Conservation (phyloP, 2,329 filamentous ascomycete species). For the Talaromyces rugulosus region DNA sequence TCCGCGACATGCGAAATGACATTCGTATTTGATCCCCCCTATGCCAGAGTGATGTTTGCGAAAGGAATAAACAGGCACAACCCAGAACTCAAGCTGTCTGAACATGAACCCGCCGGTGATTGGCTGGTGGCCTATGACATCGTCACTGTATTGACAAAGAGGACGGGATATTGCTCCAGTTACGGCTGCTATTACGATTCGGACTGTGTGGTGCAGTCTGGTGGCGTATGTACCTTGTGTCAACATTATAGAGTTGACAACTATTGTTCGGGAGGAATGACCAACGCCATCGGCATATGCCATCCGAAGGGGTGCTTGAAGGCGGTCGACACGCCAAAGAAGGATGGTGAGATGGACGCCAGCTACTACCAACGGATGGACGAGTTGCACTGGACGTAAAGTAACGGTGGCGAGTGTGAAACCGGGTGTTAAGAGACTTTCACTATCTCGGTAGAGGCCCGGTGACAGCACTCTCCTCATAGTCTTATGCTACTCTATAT, state of each 20-base stretch:
- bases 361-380: background rate
- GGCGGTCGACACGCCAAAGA: conserved; percentile 1
- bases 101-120: conserved; percentile 2
- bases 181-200: background rate
- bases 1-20: conserved; percentile 10
- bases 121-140: conserved; percentile 1
- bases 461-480: background rate
- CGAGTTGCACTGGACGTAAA: background rate
- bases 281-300: conserved; percentile 3
- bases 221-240: background rate
- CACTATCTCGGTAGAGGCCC: background rate
- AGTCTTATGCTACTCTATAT: background rate
- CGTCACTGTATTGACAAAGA: background rate
- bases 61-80: conserved; percentile 12
- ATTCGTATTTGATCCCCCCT: conserved; percentile 14
- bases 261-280: background rate
- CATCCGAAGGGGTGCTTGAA: background rate
- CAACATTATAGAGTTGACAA: background rate
- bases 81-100: conserved; percentile 11
- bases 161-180: background rate
- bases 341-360: background rate
- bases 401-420: background rate
- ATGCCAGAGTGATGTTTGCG: conserved; percentile 13
- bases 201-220: background rate
- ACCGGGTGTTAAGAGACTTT: too few species aligned